These are phyloP conservation scores for Scheffersomyces stipitis DNA, from an alignment of 805 yeast species.

Conservation along the genomic window DNA sequence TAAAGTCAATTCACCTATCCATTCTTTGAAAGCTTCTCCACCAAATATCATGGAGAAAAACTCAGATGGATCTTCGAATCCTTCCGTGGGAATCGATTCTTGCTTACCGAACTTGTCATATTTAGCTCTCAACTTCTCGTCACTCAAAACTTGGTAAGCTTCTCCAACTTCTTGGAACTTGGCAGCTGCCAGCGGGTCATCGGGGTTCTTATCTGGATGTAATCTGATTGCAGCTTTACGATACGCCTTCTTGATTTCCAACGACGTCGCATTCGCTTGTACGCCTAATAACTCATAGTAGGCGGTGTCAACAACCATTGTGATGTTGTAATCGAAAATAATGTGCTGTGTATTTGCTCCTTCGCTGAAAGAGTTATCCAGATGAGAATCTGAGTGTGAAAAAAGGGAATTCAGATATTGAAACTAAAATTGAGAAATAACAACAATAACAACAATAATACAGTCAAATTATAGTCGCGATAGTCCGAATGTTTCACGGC, in stretches of 20 bases:
- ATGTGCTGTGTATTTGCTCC: no score
- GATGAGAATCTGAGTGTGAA: no score
- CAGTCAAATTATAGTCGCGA: no score
- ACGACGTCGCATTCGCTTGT: conserved; percentile 36
- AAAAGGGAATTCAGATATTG: no score
- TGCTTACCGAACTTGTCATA: conserved; percentile 79
- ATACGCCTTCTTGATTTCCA: conserved; percentile 46
- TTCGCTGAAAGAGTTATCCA: no score
- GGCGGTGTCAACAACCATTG: conserved; percentile 46
- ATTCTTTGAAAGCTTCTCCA: conserved; percentile 82
- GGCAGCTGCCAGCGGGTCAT: conserved; percentile 45
- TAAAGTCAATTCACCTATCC: conserved; percentile 45
- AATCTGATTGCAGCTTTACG: conserved; percentile 43
- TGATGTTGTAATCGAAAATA: no score
- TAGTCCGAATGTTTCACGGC: no score
- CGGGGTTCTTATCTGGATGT: conserved; percentile 49
- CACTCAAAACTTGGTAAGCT: conserved; percentile 78
- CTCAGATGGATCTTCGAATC: conserved; percentile 66
- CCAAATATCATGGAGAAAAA: conserved; percentile 76
- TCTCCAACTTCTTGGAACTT: conserved; percentile 52
- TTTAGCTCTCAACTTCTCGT: conserved; percentile 58
- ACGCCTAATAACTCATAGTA: conserved; percentile 41
- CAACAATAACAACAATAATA: no score
- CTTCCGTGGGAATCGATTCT: conserved; percentile 66
- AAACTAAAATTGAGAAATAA: no score